phyloP scores from a whole-genome alignment of 2,329 filamentous ascomycete genomes.

The Aureobasidium sp. region DNA sequence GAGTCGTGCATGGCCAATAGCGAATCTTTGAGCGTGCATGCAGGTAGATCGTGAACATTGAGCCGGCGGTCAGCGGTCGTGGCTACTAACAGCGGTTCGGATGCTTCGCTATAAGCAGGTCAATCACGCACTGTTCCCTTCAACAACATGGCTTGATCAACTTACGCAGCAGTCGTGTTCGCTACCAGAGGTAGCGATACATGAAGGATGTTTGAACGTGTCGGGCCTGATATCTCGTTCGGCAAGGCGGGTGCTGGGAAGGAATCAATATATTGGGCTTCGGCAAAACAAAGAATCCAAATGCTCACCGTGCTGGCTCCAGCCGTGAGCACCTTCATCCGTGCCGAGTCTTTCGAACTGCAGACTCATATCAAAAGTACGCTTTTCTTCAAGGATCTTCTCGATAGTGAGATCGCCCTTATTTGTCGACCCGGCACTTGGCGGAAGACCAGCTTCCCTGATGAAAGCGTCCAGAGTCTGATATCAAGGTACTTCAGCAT shows the following conservation, averaged over 20 bases:
- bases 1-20: constrained; percentile 37
- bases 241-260: constrained; percentile 37
- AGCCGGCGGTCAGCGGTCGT: constrained; percentile 41
- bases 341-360: constrained; percentile 47
- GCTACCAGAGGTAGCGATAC: constrained; percentile 31
- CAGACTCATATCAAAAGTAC: constrained; percentile 45
- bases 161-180: not conserved
- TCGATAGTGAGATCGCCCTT: constrained; percentile 47
- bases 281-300: not conserved
- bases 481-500: constrained; percentile 3
- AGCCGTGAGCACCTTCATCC: constrained; percentile 28
- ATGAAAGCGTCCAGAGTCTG: constrained; percentile 52
- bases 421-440: constrained; percentile 37
- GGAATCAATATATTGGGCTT: not conserved
- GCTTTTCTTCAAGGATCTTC: constrained; percentile 52
- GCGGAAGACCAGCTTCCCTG: constrained; percentile 44
- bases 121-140: not conserved
- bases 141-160: not conserved
- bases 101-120: not conserved
- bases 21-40: constrained; percentile 27
- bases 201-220: constrained; percentile 45
- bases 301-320: constrained; percentile 11
- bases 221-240: constrained; percentile 34
- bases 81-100: constrained; percentile 22
- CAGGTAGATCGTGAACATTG: constrained; percentile 35